These are phyloP conservation scores for Brasilioporus rufonigricans DNA, from an alignment of 768 basidiomycete genomes.

Conservation along the genomic window DNA sequence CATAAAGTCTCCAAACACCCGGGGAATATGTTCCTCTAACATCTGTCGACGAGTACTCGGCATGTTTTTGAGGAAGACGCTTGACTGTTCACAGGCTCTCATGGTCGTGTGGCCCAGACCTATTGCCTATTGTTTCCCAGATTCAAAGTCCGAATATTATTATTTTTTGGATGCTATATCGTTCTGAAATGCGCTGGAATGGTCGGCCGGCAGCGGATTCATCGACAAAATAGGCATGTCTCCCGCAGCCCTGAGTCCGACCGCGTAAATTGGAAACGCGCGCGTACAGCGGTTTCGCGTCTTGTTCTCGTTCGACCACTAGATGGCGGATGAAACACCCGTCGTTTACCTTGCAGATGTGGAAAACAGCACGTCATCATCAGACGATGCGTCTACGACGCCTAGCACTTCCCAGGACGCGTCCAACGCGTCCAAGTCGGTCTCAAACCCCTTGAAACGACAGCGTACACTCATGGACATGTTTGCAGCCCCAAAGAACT, in stretches of 20 bases:
- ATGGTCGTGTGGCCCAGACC: too few relatives aligned
- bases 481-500: slow-evolving; percentile 41
- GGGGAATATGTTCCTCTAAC: too few relatives aligned
- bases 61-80: too few relatives aligned
- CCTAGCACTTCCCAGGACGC: slow-evolving; percentile 26
- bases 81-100: too few relatives aligned
- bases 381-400: slow-evolving; percentile 10
- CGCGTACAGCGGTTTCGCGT: slow-evolving; percentile 5
- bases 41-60: too few relatives aligned
- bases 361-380: slow-evolving; percentile 23
- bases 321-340: slow-evolving; percentile 27
- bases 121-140: too few relatives aligned
- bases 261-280: slow-evolving; percentile 12
- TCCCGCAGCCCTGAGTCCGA: neutral
- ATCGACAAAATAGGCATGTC: slow-evolving; percentile 15
- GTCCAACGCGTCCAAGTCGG: slow-evolving; percentile 16
- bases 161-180: too few relatives aligned
- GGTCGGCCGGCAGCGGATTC: neutral
- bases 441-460: slow-evolving; percentile 39
- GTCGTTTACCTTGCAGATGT: slow-evolving; percentile 49
- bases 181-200: too few relatives aligned
- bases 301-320: slow-evolving; percentile 8
- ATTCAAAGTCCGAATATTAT: too few relatives aligned
- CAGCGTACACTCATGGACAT: slow-evolving; percentile 69
- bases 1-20: too few relatives aligned